A percentile compares a stretch with the other conserved stretches of the same genome.
Evolutionary conservation across 2,329 filamentous ascomycete genomes (phyloP).

Genomic region (Sclerotiophoma versabilis): DNA sequence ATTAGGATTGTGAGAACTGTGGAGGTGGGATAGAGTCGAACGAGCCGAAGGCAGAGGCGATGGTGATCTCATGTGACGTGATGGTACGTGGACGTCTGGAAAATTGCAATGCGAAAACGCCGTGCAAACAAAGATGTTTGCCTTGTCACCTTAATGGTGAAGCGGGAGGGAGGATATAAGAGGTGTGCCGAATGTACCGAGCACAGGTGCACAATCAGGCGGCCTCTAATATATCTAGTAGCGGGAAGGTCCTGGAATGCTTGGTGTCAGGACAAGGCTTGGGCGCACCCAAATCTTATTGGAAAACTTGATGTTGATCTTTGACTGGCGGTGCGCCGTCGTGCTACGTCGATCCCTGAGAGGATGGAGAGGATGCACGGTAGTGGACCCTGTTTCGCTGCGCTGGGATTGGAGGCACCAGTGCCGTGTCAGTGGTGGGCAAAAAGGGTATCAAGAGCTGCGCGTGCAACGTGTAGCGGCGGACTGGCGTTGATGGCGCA

Average conservation of each 20-base stretch:
- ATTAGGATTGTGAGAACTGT: constrained; percentile 15
- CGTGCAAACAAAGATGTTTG: constrained; percentile 5
- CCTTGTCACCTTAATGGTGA: constrained; percentile 12
- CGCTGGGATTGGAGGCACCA: constrained; percentile 22
- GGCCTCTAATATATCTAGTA: constrained; percentile 41
- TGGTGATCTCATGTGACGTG: constrained; percentile 38
- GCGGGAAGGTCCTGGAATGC: constrained; percentile 41
- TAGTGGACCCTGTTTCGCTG: constrained; percentile 40
- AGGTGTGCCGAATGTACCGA: constrained; percentile 17
- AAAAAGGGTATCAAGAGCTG: constrained; percentile 29
- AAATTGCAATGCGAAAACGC: constrained; percentile 1
- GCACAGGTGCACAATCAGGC: constrained; percentile 29
- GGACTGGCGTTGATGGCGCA: constrained; percentile 34
- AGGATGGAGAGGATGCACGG: constrained; percentile 30
- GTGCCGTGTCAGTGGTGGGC: constrained; percentile 27
- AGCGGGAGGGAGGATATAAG: constrained; percentile 9
- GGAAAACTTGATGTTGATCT: constrained; percentile 45
- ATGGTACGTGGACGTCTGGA: constrained; percentile 29
- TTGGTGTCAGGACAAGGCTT: constrained; percentile 30
- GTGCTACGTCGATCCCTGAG: constrained; percentile 33
- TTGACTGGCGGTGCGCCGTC: constrained; percentile 35
- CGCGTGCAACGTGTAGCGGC: constrained; percentile 36
- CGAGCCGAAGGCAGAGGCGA: constrained; percentile 31
- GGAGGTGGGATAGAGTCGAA: constrained; percentile 29
- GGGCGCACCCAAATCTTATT: constrained; percentile 38